A percentile compares a stretch with the other conserved stretches of the same genome.
These are phyloP conservation scores for Emergomyces pasteurianus DNA, from an alignment of 2,329 filamentous ascomycete genomes.

Conservation along the genomic window DNA sequence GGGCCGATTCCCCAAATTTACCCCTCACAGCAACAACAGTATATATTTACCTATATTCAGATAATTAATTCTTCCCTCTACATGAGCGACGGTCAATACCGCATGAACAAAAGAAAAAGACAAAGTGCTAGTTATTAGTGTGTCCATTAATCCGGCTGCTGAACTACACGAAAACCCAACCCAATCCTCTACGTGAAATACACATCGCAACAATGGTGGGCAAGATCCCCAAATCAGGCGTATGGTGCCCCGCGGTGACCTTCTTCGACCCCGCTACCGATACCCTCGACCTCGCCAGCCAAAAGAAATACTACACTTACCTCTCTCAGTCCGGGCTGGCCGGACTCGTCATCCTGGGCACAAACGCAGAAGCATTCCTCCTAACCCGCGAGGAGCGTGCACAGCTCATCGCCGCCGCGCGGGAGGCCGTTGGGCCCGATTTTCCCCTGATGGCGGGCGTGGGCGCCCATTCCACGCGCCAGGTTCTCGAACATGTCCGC, in stretches of 20 bases:
- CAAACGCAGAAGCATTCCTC: constrained; percentile 46
- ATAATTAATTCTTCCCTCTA: background rate
- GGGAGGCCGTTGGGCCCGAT: constrained; percentile 39
- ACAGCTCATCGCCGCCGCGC: constrained; percentile 45
- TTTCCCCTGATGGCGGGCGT: constrained; percentile 53
- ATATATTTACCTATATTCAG: background rate
- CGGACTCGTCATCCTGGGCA: constrained; percentile 44
- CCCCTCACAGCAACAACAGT: background rate
- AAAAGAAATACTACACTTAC: constrained; percentile 42
- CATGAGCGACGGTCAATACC: background rate
- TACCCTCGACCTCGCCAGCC: constrained; percentile 36
- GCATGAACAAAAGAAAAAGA: background rate
- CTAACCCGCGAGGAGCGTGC: constrained; percentile 48
- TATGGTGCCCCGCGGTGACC: constrained; percentile 44
- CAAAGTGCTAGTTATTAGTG: background rate
- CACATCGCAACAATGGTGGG: constrained; percentile 5
- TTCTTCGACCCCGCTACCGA: constrained; percentile 42
- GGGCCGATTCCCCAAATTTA: background rate
- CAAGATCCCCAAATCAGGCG: constrained; percentile 24
- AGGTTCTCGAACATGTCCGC: constrained; percentile 47
- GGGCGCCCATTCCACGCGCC: constrained; percentile 51
- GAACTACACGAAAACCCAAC: background rate
- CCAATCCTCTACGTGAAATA: background rate
- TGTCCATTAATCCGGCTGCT: background rate
- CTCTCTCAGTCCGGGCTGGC: constrained; percentile 39